phyloP scores from a whole-genome alignment of 2,329 filamentous ascomycete species.

The Exserohilum turcica region DNA sequence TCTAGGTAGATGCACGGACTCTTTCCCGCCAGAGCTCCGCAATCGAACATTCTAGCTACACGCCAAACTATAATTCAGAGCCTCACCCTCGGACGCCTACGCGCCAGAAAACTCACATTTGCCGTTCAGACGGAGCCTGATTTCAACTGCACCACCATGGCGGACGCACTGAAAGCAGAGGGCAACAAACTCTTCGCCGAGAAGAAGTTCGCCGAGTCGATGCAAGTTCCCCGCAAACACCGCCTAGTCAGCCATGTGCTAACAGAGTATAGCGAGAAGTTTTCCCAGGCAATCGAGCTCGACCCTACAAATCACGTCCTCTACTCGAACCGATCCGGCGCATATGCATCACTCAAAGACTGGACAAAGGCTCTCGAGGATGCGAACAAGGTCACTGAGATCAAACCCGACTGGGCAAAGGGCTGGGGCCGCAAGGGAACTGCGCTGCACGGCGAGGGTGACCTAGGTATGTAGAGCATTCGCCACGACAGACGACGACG shows the following conservation, averaged over 20 bases:
- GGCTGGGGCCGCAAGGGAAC: conserved; percentile 94
- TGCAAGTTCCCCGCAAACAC: conserved; percentile 66
- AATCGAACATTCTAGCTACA: conserved; percentile 47
- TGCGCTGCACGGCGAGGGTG: conserved; percentile 84
- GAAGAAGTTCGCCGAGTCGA: conserved; percentile 94
- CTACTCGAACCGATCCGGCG: conserved; percentile 93
- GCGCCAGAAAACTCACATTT: conserved; percentile 12
- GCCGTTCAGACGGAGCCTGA: conserved; percentile 1
- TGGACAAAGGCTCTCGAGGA: conserved; percentile 85
- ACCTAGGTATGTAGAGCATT: conserved; percentile 63
- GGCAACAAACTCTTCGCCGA: conserved; percentile 98
- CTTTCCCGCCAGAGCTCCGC: conserved; percentile 18
- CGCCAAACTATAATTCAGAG: conserved; percentile 41
- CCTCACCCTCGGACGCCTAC: conserved; percentile 30
- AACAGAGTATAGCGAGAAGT: conserved; percentile 72
- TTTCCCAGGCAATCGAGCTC: conserved; percentile 87
- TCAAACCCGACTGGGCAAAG: conserved; percentile 98
- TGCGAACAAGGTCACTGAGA: conserved; percentile 87
- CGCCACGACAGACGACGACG: not conserved
- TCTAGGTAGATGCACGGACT: conserved; percentile 24
- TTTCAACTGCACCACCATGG: conserved; percentile 54
- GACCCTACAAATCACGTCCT: conserved; percentile 93
- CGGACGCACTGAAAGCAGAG: conserved; percentile 88
- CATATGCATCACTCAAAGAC: conserved; percentile 85
- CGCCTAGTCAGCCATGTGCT: conserved; percentile 14